phyloP scores from a whole-genome alignment of 2,329 filamentous ascomycete species.

The Parascedosporium putredinis region DNA sequence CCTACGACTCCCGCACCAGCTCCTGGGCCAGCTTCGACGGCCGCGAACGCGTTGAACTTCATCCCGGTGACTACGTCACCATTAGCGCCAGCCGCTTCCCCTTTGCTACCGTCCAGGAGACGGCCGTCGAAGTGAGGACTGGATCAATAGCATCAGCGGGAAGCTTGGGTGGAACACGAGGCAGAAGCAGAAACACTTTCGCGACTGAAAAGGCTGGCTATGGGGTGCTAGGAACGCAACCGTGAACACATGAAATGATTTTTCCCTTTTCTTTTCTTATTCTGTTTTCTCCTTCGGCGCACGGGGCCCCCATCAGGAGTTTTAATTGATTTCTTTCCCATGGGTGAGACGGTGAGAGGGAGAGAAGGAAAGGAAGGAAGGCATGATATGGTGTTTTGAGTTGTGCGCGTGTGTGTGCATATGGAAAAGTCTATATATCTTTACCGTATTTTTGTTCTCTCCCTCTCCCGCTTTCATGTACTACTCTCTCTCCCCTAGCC shows the following conservation, averaged over 20 bases:
- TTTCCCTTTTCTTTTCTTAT: background rate
- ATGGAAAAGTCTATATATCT: too few species aligned
- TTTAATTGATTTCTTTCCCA: too few species aligned
- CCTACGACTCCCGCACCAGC: slow-evolving; percentile 78
- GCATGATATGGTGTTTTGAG: too few species aligned
- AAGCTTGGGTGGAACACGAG: slow-evolving; percentile 76
- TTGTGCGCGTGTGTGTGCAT: too few species aligned
- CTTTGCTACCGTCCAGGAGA: slow-evolving; percentile 65
- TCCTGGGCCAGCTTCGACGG: slow-evolving; percentile 99
- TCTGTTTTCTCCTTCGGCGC: background rate
- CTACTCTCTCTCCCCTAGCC: too few species aligned
- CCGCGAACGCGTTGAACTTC: slow-evolving; percentile 71
- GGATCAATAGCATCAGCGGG: slow-evolving; percentile 70
- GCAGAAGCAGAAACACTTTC: slow-evolving; percentile 60
- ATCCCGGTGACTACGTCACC: slow-evolving; percentile 73
- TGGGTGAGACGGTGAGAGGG: too few species aligned
- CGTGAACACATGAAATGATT: background rate
- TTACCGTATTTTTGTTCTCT: too few species aligned
- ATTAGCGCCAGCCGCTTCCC: slow-evolving; percentile 73
- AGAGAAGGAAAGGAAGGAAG: too few species aligned
- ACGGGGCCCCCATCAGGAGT: too few species aligned
- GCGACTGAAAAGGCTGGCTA: slow-evolving; percentile 26
- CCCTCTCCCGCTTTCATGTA: too few species aligned
- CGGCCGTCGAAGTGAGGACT: slow-evolving; percentile 62
- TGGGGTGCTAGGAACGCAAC: too few species aligned